Base-by-base conservation (phyloP, 257 asterid species). In the Nyctanthes arbortristis region DNA sequence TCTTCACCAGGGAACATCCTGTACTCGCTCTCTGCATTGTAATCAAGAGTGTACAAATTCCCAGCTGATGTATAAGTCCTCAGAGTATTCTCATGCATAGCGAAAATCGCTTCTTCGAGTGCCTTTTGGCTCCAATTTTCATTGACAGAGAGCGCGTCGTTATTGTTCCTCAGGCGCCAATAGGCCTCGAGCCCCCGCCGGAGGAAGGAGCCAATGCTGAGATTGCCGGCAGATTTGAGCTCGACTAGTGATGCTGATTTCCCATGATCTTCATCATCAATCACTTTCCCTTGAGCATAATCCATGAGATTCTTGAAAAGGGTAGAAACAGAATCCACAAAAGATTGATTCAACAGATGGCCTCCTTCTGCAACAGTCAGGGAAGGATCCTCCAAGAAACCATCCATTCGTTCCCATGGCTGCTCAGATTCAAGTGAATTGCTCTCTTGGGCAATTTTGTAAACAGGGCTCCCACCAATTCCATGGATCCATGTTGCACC, bases 401-500 rank as follows among this genome's bases (percentile, higher is more conserved):
- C 85, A 32, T 87, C 95, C 93, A 88, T 88, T 65, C 93, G 84
- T 73, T 92, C 97, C 97, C 97, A 92, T 1, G 98, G 97, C 84
- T 82, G 65, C 22, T 81, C 67, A 1, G 95, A 85, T 6, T 61
- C 61, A 7, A 92, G 74, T 0, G 85, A 75, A 11, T 66, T 40
- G 1, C 70, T 78, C 7, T 84, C 83, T 22, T 63, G 63, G 10
- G 97, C 97, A 10, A 92, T 90, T 73, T 85, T 73, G 55, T 88
- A 76, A 66, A 92, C 67, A 7, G 97, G 98, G 72, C 94, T 92
- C 1, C 90, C 91, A 9, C 79, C 88, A 58, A 92, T 84, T 9
- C 98, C 98, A 57, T 92, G 98, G 85, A 92, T 92, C 98, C 98
- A 90, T 6, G 97, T 92, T 20, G 96, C 98, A 2, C 98, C 98